Conservation (phyloP, 352 stramenopile species). For the Phytopythium litorale region DNA sequence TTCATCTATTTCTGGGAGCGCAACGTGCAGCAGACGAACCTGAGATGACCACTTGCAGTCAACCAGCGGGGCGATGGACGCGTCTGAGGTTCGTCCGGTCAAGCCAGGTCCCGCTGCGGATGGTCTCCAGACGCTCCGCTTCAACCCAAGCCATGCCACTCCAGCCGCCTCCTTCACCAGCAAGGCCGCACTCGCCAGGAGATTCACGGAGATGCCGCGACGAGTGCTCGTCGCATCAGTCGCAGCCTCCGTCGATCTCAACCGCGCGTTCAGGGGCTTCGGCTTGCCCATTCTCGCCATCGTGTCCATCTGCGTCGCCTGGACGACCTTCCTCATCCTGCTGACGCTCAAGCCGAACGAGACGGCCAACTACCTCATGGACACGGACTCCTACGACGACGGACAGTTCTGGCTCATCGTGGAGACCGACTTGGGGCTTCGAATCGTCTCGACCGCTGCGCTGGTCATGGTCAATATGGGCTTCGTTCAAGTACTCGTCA, state of each 20-base stretch:
- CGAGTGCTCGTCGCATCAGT: not conserved
- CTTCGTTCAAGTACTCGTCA: constrained; percentile 13
- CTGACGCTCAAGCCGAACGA: constrained; percentile 21
- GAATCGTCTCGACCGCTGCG: not conserved
- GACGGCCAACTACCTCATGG: constrained; percentile 28
- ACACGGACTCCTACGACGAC: constrained; percentile 25
- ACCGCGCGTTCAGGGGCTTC: constrained; percentile 24
- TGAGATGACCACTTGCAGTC: no score
- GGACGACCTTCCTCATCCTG: constrained; percentile 18
- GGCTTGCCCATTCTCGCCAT: constrained; percentile 18
- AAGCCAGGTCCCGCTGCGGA: not conserved
- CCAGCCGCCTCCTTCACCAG: not conserved
- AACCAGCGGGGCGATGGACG: not conserved
- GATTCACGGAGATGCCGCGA: not conserved
- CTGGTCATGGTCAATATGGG: constrained; percentile 12
- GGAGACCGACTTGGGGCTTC: not conserved
- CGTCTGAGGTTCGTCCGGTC: not conserved
- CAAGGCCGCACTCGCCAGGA: not conserved
- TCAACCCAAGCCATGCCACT: not conserved
- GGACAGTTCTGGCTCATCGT: constrained; percentile 31
- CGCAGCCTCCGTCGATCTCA: constrained; percentile 6
- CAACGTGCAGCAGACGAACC: no score
- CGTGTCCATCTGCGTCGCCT: constrained; percentile 9
- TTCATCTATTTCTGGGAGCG: no score
- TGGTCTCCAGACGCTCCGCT: not conserved